Conservation (phyloP, 805 yeast species). For the Wickerhamiella alocasiicola region DNA sequence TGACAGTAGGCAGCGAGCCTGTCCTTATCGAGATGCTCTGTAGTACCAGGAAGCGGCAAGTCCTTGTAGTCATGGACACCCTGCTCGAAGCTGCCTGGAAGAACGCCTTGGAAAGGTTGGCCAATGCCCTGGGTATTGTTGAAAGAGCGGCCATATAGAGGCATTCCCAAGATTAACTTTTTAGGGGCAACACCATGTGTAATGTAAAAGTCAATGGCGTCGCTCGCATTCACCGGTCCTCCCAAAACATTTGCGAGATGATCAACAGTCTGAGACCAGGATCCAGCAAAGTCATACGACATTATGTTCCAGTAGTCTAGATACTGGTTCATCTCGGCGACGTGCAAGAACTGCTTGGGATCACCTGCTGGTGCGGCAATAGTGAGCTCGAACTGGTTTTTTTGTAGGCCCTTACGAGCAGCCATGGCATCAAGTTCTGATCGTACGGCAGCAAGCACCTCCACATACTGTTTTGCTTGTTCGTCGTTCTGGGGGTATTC, state of each 20-base stretch:
- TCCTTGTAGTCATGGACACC: slow-evolving; percentile 43
- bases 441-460: slow-evolving; percentile 34
- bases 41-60: slow-evolving; percentile 36
- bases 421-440: slow-evolving; percentile 33
- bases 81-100: slow-evolving; percentile 32
- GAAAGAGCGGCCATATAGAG: slow-evolving; percentile 62
- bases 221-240: slow-evolving; percentile 36
- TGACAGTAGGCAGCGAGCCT: slow-evolving; percentile 46
- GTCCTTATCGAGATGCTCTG: slow-evolving; percentile 40
- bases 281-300: slow-evolving; percentile 83
- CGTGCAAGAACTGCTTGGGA: slow-evolving; percentile 32
- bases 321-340: slow-evolving; percentile 44
- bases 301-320: slow-evolving; percentile 71
- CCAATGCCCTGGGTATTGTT: slow-evolving; percentile 34
- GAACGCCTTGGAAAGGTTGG: slow-evolving; percentile 33
- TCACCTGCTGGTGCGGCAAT: slow-evolving; percentile 65
- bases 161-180: slow-evolving; percentile 73
- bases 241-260: slow-evolving; percentile 63
- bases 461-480: slow-evolving; percentile 37
- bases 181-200: slow-evolving; percentile 32
- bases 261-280: slow-evolving; percentile 50
- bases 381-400: slow-evolving; percentile 37
- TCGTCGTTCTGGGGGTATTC: slow-evolving; percentile 54
- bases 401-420: slow-evolving; percentile 16
- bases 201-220: slow-evolving; percentile 36